These are phyloP conservation scores for Alternaria consortialis DNA, from an alignment of 2,329 filamentous ascomycete species.

Conservation along the genomic window DNA sequence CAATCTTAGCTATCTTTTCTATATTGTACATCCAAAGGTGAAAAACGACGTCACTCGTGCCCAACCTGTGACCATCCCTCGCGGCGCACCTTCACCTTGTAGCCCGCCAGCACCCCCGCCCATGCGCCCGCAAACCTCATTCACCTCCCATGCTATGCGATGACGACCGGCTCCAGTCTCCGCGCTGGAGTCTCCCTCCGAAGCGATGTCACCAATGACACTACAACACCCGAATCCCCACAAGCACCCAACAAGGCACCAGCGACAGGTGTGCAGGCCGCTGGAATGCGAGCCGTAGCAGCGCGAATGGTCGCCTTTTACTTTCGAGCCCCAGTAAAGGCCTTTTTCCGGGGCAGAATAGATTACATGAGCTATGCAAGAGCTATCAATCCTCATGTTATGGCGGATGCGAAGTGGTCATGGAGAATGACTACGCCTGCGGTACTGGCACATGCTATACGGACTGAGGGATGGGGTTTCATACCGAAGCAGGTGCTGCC, in stretches of 20 bases:
- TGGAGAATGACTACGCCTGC: conserved; percentile 74
- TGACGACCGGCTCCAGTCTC: conserved; percentile 49
- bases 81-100: conserved; percentile 16
- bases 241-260: conserved; percentile 63
- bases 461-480: conserved; percentile 75
- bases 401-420: conserved; percentile 62
- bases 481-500: conserved; percentile 80
- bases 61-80: conserved; percentile 23
- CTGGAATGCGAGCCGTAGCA: conserved; percentile 82
- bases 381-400: conserved; percentile 67
- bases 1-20: background rate
- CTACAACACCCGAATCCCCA: conserved; percentile 24
- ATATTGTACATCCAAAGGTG: background rate
- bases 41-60: background rate
- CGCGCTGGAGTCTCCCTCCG: conserved; percentile 44
- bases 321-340: conserved; percentile 88
- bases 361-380: conserved; percentile 77
- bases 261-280: conserved; percentile 80
- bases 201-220: conserved; percentile 26
- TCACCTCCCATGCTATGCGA: conserved; percentile 43
- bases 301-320: conserved; percentile 89
- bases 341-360: conserved; percentile 89
- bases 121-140: conserved; percentile 28
- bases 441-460: conserved; percentile 72
- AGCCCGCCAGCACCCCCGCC: conserved; percentile 7